phyloP scores from a whole-genome alignment of 495 filamentous ascomycete species.

The Penicillium malachiteum region DNA sequence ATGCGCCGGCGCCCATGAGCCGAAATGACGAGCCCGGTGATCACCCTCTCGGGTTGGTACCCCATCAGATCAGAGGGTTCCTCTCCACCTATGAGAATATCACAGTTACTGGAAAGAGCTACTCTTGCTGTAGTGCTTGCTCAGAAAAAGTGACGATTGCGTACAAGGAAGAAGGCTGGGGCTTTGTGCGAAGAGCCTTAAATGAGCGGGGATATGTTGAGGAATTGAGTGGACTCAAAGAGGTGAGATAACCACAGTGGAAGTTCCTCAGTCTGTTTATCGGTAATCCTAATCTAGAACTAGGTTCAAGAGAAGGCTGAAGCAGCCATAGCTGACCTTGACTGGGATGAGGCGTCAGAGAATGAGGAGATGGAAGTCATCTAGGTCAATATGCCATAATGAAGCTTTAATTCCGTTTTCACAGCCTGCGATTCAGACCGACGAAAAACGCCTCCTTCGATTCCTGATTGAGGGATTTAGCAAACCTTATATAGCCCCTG shows the following conservation, averaged over 20 bases:
- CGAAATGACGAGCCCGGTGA: conserved; percentile 55
- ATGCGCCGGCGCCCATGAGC: conserved; percentile 60
- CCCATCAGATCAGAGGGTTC: conserved; percentile 92
- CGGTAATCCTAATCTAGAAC: conserved; percentile 22
- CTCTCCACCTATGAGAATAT: conserved; percentile 84
- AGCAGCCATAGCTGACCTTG: conserved; percentile 57
- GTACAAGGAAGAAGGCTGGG: conserved; percentile 76
- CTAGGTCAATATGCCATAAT: conserved; percentile 6
- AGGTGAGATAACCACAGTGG: conserved; percentile 52
- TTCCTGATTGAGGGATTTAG: conserved; percentile 57
- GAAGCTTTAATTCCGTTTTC: conserved; percentile 1
- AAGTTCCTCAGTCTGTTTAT: background rate
- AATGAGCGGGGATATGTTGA: conserved; percentile 85
- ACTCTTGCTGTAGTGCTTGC: conserved; percentile 90
- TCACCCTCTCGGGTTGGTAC: conserved; percentile 83
- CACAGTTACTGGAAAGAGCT: conserved; percentile 74
- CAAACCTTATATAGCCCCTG: background rate
- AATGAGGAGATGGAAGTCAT: conserved; percentile 41
- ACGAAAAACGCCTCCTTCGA: conserved; percentile 89
- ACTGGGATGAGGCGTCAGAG: conserved; percentile 59
- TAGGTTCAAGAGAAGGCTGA: conserved; percentile 76
- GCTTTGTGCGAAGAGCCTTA: conserved; percentile 83
- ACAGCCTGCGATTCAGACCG: conserved; percentile 55
- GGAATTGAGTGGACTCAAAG: conserved; percentile 84
- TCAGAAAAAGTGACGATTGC: conserved; percentile 69